These are phyloP conservation scores for Phyllosticta ampelicida DNA, from an alignment of 2,329 filamentous ascomycete species.

Conservation along the genomic window DNA sequence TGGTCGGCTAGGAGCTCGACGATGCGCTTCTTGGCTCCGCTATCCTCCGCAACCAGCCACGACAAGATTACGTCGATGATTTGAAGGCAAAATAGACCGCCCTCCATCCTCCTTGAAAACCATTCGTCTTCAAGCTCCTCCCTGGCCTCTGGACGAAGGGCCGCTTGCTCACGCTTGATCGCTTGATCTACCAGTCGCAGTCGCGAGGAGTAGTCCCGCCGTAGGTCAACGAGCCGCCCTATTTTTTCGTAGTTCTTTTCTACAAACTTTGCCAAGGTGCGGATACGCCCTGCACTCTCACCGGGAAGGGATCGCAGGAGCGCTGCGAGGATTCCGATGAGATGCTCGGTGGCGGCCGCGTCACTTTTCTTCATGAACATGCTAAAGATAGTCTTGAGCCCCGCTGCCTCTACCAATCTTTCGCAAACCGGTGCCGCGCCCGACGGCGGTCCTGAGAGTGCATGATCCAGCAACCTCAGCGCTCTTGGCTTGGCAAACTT, in stretches of 20 bases:
- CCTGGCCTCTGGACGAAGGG: slow-evolving; percentile 47
- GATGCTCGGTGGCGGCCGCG: slow-evolving; percentile 58
- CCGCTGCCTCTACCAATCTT: slow-evolving; percentile 68
- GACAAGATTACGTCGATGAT: slow-evolving; percentile 74
- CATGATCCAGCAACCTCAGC: slow-evolving; percentile 76
- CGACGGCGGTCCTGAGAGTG: slow-evolving; percentile 30
- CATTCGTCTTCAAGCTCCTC: slow-evolving; percentile 54
- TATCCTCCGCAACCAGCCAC: slow-evolving; percentile 87
- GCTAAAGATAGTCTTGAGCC: slow-evolving; percentile 74
- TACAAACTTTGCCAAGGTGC: slow-evolving; percentile 84
- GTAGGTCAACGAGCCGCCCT: slow-evolving; percentile 56
- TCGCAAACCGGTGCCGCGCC: slow-evolving; percentile 50
- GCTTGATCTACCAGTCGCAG: slow-evolving; percentile 52
- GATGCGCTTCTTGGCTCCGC: slow-evolving; percentile 58
- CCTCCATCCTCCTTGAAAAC: slow-evolving; percentile 66
- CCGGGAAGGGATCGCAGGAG: slow-evolving; percentile 71
- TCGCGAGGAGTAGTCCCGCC: slow-evolving; percentile 57
- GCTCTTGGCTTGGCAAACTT: slow-evolving; percentile 72
- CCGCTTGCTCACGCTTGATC: slow-evolving; percentile 51
- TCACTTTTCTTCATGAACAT: slow-evolving; percentile 79
- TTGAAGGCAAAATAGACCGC: slow-evolving; percentile 74
- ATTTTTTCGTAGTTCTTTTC: slow-evolving; percentile 91
- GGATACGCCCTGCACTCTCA: slow-evolving; percentile 66
- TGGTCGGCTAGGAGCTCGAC: slow-evolving; percentile 52
- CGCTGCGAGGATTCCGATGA: slow-evolving; percentile 74